Conservation (phyloP, 495 filamentous ascomycete species). For the Symbiotaphrina buchneri region DNA sequence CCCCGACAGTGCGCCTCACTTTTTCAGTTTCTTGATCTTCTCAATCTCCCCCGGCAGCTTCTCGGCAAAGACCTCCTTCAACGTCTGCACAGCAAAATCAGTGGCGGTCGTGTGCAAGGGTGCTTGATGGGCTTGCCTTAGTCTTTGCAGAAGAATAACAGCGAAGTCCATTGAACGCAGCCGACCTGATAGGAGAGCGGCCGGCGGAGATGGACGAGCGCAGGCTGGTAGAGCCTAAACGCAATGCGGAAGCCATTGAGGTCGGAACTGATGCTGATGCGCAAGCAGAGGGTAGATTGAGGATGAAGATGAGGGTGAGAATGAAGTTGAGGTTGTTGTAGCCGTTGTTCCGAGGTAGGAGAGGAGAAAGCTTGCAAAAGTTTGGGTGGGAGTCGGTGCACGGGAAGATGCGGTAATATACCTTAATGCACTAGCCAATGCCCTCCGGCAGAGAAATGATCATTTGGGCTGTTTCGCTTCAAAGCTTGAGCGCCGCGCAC, state of each 20-base stretch:
- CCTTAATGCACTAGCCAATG: no score
- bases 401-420: no score
- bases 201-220: conserved; percentile 45
- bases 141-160: conserved; percentile 75
- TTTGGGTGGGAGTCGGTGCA: no score
- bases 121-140: conserved; percentile 34
- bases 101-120: conserved; percentile 4
- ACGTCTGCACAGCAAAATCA: conserved; percentile 31
- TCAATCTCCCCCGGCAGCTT: conserved; percentile 89
- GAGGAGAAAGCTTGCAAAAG: no score
- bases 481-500: no score
- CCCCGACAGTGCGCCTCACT: conserved; percentile 29
- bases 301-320: no score
- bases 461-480: no score
- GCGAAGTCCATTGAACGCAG: conserved; percentile 59
- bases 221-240: conserved; percentile 52
- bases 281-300: no score
- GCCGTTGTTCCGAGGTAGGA: no score
- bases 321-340: no score
- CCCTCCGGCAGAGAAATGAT: no score
- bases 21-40: conserved; percentile 93
- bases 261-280: no score
- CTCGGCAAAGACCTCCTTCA: conserved; percentile 97
- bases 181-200: conserved; percentile 34
- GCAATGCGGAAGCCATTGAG: conserved; percentile 59